Evolutionary conservation across 306 rosid genomes (phyloP), one percentile per base, ranked within the genome.

Genomic region (Cucurbita pepo): DNA sequence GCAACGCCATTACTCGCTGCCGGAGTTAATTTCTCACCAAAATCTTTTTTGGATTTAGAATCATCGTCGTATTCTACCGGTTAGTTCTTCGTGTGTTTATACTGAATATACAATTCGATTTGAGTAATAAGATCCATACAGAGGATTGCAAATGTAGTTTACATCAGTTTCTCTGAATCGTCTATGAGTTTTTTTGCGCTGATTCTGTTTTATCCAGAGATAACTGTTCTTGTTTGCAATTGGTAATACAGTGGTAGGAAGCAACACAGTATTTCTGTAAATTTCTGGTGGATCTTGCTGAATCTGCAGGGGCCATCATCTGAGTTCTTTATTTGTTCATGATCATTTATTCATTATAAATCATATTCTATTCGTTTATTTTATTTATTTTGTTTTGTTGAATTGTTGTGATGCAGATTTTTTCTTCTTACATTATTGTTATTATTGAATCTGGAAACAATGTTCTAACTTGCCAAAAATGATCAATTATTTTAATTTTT

Each of bases 1-100:
- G 98, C 82, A 85, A 84, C 51, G 78, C 83, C 15, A 90, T 92
- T 79, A 83, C 98, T 75, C 88, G 96, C 74, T 92, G 98, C 88
- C 85, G 98, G 70, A 80, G 84, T 30, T 67, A 14, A 45, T 19
- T 19, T 44, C 65, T 13, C 6, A 15, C 72, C 6, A 11, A 9
- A 25, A 45, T 67, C 25, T 19, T 65, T 43, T 47, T 22, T 41
- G 37, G 52, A 47, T 22, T 21, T 45, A 67, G 21, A 47, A 47
- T 45, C 82, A 0, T 67, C 54, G 6, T 19, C 71, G 53, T 22
- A 21, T 22, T 43, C 34, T 44, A 7, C 19, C 72, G 38, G 72
- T 65, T 65, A 65, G 55, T 66, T 19, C 53, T 66, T 66, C 52
- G 56, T 3, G 73, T 47, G 73, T 67, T 67, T 25, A 67, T 67